phyloP scores from a whole-genome alignment of 768 basidiomycete genomes.

The Mycena chlorophos region DNA sequence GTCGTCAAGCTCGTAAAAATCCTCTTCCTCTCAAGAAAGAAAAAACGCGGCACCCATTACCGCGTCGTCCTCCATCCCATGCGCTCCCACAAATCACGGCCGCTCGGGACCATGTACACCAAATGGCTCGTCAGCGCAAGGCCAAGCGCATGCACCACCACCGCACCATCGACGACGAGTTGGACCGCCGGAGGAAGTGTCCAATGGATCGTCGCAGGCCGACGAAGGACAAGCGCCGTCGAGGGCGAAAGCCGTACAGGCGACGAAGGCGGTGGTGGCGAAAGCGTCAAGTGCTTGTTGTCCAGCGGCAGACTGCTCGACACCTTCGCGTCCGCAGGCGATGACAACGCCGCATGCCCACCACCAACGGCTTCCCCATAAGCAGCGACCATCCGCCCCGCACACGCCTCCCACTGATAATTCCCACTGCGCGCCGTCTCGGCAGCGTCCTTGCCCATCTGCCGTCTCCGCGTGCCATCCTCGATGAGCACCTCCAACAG shows the following conservation, averaged over 20 bases:
- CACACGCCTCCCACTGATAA: slow-evolving; percentile 8
- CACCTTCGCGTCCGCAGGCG: neutral
- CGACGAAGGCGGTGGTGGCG: neutral
- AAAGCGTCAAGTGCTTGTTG: neutral
- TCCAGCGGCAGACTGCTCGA: neutral
- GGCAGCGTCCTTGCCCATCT: slow-evolving; percentile 2
- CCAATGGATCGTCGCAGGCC: neutral
- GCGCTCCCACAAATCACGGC: slow-evolving; percentile 4
- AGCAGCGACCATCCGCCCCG: slow-evolving; percentile 3
- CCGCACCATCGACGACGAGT: slow-evolving; percentile 7
- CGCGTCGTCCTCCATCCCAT: neutral
- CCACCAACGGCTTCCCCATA: slow-evolving; percentile 3
- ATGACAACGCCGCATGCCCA: neutral
- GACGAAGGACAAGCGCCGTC: neutral
- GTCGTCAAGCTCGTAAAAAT: too few relatives aligned
- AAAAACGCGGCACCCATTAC: too few relatives aligned
- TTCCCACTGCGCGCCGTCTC: neutral
- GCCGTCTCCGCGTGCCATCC: neutral
- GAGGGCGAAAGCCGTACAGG: too few relatives aligned
- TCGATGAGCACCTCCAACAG: slow-evolving; percentile 2
- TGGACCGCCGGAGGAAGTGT: neutral
- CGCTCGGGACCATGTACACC: slow-evolving; percentile 14
- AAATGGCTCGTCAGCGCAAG: slow-evolving; percentile 14
- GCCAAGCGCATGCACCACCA: slow-evolving; percentile 10
- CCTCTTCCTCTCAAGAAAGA: too few relatives aligned